Conservation (phyloP, 495 filamentous ascomycete genomes). For the Hypoxylon fragiforme region DNA sequence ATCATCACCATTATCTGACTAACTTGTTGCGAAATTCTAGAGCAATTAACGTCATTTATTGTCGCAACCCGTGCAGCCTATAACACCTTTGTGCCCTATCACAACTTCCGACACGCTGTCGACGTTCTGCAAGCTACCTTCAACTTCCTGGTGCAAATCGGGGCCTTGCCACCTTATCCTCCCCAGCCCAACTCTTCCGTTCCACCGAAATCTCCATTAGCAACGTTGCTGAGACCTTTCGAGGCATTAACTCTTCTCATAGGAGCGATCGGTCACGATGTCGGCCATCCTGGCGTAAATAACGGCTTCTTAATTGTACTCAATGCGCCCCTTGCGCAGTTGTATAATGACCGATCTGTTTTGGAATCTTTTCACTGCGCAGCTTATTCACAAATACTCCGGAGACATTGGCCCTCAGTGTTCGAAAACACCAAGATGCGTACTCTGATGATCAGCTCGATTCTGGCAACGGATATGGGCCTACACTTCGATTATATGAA, state of each 20-base stretch:
- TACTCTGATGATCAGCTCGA: constrained; percentile 90
- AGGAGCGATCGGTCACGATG: constrained; percentile 95
- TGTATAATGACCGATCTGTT: constrained; percentile 97
- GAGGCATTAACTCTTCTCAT: constrained; percentile 88
- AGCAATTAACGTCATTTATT: constrained; percentile 75
- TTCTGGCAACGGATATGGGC: constrained; percentile 96
- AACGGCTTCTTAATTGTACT: constrained; percentile 93
- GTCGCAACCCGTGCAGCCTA: constrained; percentile 85
- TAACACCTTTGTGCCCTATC: constrained; percentile 95
- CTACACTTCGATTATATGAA: constrained; percentile 96
- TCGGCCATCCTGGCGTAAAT: constrained; percentile 96
- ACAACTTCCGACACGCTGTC: constrained; percentile 96
- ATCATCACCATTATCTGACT: constrained; percentile 16
- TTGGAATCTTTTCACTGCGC: constrained; percentile 98
- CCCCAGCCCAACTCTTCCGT: constrained; percentile 16
- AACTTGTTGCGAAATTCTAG: constrained; percentile 43
- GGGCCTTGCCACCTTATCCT: constrained; percentile 71
- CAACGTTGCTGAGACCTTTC: constrained; percentile 73
- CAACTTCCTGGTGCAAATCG: constrained; percentile 83
- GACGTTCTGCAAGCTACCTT: constrained; percentile 96
- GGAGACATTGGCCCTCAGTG: constrained; percentile 85
- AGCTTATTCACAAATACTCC: constrained; percentile 93
- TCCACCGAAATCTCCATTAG: constrained; percentile 62
- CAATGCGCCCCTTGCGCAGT: constrained; percentile 92
- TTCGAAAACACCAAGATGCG: constrained; percentile 76